These are phyloP conservation scores for Talaromyces sp. DNA, from an alignment of 2,329 filamentous ascomycete species.

Conservation along the genomic window DNA sequence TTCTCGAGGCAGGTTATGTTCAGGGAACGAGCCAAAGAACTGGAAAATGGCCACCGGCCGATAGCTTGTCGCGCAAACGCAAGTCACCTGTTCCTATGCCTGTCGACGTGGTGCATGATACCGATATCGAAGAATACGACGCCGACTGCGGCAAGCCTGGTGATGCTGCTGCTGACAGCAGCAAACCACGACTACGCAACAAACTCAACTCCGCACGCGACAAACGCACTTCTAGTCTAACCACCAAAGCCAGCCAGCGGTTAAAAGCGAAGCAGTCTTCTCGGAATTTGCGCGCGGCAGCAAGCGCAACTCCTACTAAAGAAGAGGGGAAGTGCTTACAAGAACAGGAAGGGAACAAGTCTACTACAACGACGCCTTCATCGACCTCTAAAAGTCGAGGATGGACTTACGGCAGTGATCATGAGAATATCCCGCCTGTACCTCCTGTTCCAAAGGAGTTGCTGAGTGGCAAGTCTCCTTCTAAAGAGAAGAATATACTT, in stretches of 20 bases:
- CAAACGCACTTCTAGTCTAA: constrained; percentile 19
- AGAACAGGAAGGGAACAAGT: constrained; percentile 21
- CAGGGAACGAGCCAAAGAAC: constrained; percentile 18
- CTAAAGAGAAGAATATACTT: constrained; percentile 20
- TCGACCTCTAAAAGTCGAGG: not conserved
- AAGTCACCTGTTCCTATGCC: constrained; percentile 24
- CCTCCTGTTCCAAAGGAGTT: constrained; percentile 38
- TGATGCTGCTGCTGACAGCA: no score
- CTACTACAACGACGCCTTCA: not conserved
- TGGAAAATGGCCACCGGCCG: constrained; percentile 22
- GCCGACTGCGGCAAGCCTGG: constrained; percentile 14
- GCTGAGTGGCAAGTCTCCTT: constrained; percentile 21
- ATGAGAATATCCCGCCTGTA: constrained; percentile 40
- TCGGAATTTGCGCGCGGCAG: constrained; percentile 15
- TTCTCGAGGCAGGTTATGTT: constrained; percentile 30
- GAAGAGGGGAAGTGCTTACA: constrained; percentile 22
- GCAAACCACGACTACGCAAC: not conserved
- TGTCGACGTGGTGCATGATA: not conserved
- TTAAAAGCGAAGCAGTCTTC: constrained; percentile 20
- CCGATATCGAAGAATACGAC: not conserved
- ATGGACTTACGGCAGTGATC: constrained; percentile 17
- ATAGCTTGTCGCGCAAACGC: constrained; percentile 35
- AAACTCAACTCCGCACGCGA: constrained; percentile 12
- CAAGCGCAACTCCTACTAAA: not conserved
- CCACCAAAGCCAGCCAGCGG: constrained; percentile 18